Evolutionary conservation across 2,329 filamentous ascomycete genomes (phyloP).

Genomic region (Arthrobotrys sinensis): DNA sequence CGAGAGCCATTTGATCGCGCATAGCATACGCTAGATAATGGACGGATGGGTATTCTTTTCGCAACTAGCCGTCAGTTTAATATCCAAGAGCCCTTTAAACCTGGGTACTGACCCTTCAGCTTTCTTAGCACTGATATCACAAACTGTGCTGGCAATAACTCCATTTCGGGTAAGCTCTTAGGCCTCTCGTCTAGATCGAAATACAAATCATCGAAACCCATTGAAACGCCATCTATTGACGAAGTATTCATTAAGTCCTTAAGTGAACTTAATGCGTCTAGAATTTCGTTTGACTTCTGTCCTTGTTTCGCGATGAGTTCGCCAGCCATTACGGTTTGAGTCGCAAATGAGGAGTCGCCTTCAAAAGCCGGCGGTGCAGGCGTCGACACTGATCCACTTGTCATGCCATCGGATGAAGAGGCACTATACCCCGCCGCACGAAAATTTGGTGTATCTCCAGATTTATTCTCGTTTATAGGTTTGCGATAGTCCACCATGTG

Average conservation of each 20-base stretch:
- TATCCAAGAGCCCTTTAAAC: not conserved
- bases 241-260: constrained; percentile 59
- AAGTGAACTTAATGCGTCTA: constrained; percentile 52
- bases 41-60: constrained; percentile 42
- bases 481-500: constrained; percentile 42
- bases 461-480: constrained; percentile 2
- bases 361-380: constrained; percentile 50
- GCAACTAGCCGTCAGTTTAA: not conserved
- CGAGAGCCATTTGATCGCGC: constrained; percentile 52
- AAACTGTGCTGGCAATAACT: constrained; percentile 50
- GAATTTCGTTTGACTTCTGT: constrained; percentile 49
- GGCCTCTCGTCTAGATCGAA: constrained; percentile 52
- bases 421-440: constrained; percentile 11
- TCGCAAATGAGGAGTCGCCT: constrained; percentile 56
- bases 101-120: constrained; percentile 27
- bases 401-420: constrained; percentile 38
- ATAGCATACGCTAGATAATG: constrained; percentile 55
- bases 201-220: constrained; percentile 53
- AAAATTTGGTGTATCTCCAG: constrained; percentile 3
- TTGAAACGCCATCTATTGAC: constrained; percentile 40
- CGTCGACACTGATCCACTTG: constrained; percentile 30
- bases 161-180: constrained; percentile 43
- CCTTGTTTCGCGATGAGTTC: constrained; percentile 47
- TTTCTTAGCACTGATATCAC: constrained; percentile 41
- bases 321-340: constrained; percentile 50